Conservation (phyloP, 441 rosid genomes). For the Mallotus repandus region DNA sequence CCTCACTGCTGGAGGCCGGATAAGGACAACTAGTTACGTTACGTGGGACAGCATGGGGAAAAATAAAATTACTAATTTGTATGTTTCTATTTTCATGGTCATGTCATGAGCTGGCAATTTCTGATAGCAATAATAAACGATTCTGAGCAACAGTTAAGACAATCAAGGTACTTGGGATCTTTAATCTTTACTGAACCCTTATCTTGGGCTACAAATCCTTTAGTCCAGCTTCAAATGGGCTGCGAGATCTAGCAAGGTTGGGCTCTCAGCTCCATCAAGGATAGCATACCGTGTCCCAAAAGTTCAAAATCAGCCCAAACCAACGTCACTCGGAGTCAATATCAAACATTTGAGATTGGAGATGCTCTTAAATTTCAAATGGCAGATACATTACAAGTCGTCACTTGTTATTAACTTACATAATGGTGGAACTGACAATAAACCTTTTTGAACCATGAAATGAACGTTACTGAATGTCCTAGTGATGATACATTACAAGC, state of each 20-base stretch:
- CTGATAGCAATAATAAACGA: background rate
- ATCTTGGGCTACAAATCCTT: background rate
- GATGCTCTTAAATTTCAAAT: background rate
- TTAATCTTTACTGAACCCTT: background rate
- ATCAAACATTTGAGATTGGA: too few relatives aligned
- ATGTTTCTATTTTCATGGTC: too few relatives aligned
- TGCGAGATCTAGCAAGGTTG: too few relatives aligned
- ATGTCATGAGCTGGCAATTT: background rate
- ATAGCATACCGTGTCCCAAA: too few relatives aligned
- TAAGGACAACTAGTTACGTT: too few relatives aligned
- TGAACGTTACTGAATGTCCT: background rate
- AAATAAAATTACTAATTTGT: background rate
- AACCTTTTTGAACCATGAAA: background rate
- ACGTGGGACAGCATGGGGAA: background rate
- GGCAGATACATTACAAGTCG: background rate
- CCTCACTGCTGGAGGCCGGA: too few relatives aligned
- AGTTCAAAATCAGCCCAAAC: too few relatives aligned
- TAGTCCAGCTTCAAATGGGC: background rate
- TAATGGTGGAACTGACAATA: rapidly evolving
- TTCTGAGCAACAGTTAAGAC: too few relatives aligned
- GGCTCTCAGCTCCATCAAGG: too few relatives aligned
- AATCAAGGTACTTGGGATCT: background rate
- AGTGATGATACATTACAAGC: background rate
- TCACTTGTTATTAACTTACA: background rate
- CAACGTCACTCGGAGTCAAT: too few relatives aligned